Percentiles rank a stretch among this genome's conserved stretches.
These are phyloP conservation scores for Carpinus fangiana DNA, from an alignment of 306 rosid genomes.

Conservation along the genomic window DNA sequence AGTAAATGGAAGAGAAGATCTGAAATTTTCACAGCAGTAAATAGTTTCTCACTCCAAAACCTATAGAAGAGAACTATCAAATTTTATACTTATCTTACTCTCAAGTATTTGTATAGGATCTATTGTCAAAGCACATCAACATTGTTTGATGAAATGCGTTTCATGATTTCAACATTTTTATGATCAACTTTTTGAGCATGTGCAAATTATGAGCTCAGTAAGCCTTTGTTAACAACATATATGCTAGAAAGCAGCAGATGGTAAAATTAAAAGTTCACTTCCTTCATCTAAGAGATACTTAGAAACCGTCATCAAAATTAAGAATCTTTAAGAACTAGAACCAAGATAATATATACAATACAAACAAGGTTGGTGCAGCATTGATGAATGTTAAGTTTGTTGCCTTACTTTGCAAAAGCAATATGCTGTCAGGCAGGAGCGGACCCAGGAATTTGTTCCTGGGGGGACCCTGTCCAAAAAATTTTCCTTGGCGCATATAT, in stretches of 20 bases:
- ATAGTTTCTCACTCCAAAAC: background rate
- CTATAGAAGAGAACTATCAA: background rate
- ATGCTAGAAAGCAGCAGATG: background rate
- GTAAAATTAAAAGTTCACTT: slow-evolving; percentile 1
- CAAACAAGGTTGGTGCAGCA: slow-evolving; percentile 21
- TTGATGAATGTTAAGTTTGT: slow-evolving; percentile 30
- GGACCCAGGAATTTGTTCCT: too few relatives aligned
- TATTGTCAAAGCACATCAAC: background rate
- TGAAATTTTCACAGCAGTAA: slow-evolving; percentile 1
- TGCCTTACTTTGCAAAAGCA: slow-evolving; percentile 73
- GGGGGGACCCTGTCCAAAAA: too few relatives aligned
- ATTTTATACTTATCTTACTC: background rate
- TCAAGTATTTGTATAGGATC: background rate
- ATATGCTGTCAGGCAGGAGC: slow-evolving; percentile 41
- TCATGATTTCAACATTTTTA: background rate
- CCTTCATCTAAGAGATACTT: slow-evolving; percentile 10
- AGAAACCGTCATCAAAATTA: background rate
- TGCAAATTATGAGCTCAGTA: background rate
- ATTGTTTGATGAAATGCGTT: background rate
- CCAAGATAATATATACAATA: slow-evolving; percentile 20
- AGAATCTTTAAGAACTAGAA: slow-evolving; percentile 29
- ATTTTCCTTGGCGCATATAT: too few relatives aligned
- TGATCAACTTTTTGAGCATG: background rate
- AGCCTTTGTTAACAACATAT: background rate
- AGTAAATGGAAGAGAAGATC: slow-evolving; percentile 26